Conservation (phyloP, 2,329 filamentous ascomycete genomes). For the Boeremia lycopersici region DNA sequence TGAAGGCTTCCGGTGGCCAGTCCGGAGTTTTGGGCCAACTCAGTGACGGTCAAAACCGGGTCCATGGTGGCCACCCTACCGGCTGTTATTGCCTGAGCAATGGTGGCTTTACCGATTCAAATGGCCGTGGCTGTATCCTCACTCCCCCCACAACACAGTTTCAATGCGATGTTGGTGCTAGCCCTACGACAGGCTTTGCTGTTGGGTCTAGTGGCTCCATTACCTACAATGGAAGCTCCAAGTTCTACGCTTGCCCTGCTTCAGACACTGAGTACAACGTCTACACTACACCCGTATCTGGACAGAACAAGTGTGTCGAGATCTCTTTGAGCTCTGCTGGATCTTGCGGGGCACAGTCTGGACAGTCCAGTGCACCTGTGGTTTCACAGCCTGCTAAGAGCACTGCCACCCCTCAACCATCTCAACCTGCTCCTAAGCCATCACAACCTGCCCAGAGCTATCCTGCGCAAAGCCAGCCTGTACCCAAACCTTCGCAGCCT, state of each 20-base stretch:
- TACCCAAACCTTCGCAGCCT: neutral
- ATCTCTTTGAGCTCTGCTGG: conserved; percentile 50
- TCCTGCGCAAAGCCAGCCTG: neutral
- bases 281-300: conserved; percentile 53
- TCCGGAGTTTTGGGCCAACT: conserved; percentile 65
- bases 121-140: conserved; percentile 66
- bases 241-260: conserved; percentile 68
- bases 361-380: conserved; percentile 3
- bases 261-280: conserved; percentile 63
- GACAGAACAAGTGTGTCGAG: conserved; percentile 57
- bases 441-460: neutral
- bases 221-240: conserved; percentile 56
- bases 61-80: conserved; percentile 57
- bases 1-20: conserved; percentile 33
- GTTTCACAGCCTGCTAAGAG: conserved; percentile 6
- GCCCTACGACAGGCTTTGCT: conserved; percentile 59
- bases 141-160: conserved; percentile 65
- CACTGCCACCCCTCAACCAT: neutral
- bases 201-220: conserved; percentile 61
- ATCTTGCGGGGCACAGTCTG: conserved; percentile 31
- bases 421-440: neutral
- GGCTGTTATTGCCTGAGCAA: conserved; percentile 62
- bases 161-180: conserved; percentile 64
- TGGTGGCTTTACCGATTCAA: conserved; percentile 58
- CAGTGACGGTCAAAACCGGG: conserved; percentile 65